Conservation (phyloP, 495 filamentous ascomycete genomes). For the Copromyces sp. region DNA sequence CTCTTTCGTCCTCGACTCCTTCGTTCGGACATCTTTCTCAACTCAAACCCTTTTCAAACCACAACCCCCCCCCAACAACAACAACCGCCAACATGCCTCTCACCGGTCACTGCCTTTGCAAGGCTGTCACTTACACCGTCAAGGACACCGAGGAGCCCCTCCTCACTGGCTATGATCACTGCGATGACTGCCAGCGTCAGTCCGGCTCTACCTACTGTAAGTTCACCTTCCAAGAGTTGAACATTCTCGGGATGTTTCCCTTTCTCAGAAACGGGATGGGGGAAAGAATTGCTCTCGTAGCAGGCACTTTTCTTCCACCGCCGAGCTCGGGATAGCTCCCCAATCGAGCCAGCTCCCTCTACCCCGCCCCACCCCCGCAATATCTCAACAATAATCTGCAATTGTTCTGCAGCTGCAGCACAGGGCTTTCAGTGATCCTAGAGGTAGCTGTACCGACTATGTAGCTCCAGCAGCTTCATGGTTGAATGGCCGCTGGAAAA, state of each 20-base stretch:
- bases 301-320: neutral
- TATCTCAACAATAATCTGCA: neutral
- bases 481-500: neutral
- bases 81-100: conserved; percentile 46
- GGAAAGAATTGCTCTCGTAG: neutral
- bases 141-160: conserved; percentile 41
- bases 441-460: neutral
- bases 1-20: neutral
- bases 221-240: conserved; percentile 4
- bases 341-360: neutral
- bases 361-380: neutral
- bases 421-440: neutral
- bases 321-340: neutral
- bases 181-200: conserved; percentile 64
- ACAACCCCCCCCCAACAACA: neutral
- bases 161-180: conserved; percentile 56
- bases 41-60: neutral
- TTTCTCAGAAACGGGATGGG: neutral
- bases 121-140: conserved; percentile 53
- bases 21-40: neutral
- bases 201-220: conserved; percentile 58
- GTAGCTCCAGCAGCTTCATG: neutral
- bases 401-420: neutral
- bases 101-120: conserved; percentile 61
- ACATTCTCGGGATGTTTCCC: neutral